Evolutionary conservation across 441 rosid species (phyloP), one percentile per base, ranked within the genome.

Genomic region (Bruguiera hainesii): DNA sequence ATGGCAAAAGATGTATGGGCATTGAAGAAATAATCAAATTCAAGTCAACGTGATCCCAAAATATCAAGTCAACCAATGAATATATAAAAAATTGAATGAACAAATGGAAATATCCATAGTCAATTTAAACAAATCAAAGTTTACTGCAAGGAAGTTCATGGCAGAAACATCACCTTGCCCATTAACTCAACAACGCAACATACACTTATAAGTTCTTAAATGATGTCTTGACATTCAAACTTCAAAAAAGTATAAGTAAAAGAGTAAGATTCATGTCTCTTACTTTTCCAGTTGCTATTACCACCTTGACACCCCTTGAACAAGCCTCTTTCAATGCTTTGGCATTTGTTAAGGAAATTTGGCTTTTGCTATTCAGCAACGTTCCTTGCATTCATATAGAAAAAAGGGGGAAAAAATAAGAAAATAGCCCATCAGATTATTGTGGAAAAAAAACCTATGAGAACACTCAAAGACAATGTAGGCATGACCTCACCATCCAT

Each of bases 201-300:
- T 42, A 42, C 48, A 37, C 13, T 37, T 37, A 37, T 37, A 42
- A 42, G 29, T 53, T 53, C 11, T 21, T 23, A 53, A 51, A 61
- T 25, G 25, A 29, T 13, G 26, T 3, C 63, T 30, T 9, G 18
- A 39, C 60, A 46, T 26, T 60, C 56, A 60, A 61, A 7, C 5
- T 26, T 60, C 56, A 60, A 58, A 7, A 6, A 63, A 58, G 62
- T 33, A n/a, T 18, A 30, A 48, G 60, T 39, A 35, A 58, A 49
- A 67, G 55, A 49, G 61, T 60, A 31, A 42, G 33, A 60, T 60
- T 30, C 56, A 30, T 25, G 60, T 35, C 46, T 56, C 85, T 72
- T 78, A 88, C 99, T 83, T 89, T 91, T 78, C 96, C 99, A 15
- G 97, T 91, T 65, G 97, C 97, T 72, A 91, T 83, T 78, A 94